phyloP scores from a whole-genome alignment of 305 asterid genomes.

The Solanum hybrid region DNA sequence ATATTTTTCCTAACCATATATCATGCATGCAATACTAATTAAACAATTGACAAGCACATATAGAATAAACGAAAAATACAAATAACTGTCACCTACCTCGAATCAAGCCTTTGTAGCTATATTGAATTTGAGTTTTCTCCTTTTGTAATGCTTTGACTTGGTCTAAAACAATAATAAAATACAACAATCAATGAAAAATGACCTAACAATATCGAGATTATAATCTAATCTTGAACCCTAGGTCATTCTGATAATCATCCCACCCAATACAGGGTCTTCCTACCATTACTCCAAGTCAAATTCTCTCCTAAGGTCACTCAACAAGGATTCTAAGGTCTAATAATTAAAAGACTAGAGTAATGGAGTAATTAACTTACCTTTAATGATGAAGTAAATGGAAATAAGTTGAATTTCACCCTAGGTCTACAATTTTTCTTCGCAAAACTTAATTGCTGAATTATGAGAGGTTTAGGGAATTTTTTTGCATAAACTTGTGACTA shows the following conservation, averaged over 20 bases:
- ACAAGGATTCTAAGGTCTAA: background rate
- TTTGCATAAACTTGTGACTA: background rate
- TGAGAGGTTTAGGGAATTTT: background rate
- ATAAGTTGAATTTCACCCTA: background rate
- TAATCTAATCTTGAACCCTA: background rate
- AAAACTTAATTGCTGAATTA: background rate
- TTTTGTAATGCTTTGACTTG: background rate
- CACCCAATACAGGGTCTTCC: background rate
- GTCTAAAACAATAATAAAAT: background rate
- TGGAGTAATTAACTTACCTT: background rate
- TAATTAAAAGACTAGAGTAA: background rate
- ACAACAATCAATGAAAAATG: background rate
- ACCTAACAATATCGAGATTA: background rate
- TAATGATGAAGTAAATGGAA: background rate
- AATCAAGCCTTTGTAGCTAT: background rate
- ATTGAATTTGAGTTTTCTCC: background rate
- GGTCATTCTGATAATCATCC: background rate
- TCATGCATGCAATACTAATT: background rate
- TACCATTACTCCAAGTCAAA: background rate
- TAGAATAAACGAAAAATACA: background rate
- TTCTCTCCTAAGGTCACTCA: background rate
- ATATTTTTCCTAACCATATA: background rate
- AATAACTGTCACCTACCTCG: background rate
- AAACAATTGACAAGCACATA: background rate
- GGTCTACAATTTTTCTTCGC: background rate